phyloP scores from a whole-genome alignment of 106 monocot genomes.

The Dioscorea dumetorum region DNA sequence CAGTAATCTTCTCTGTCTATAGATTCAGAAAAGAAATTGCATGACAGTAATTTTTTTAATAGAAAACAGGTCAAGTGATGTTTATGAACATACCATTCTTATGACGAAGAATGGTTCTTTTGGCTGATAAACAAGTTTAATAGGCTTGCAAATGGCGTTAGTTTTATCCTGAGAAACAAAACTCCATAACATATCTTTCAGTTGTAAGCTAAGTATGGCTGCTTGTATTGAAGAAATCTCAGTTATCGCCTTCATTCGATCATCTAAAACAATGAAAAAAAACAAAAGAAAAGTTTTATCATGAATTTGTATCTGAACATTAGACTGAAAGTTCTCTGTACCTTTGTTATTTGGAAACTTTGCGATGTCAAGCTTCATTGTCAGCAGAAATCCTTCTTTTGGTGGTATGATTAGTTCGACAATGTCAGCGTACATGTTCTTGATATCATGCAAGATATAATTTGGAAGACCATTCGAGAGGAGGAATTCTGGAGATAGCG shows the following conservation, averaged over 20 bases:
- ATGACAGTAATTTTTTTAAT: not conserved
- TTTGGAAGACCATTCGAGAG: conserved; percentile 29
- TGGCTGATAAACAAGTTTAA: conserved; percentile 51
- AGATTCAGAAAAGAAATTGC: not conserved
- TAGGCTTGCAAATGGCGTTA: conserved; percentile 26
- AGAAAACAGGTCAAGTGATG: not conserved
- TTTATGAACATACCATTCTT: conserved; percentile 32
- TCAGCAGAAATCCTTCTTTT: conserved; percentile 55
- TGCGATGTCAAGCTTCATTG: conserved; percentile 46
- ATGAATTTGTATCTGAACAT: not conserved
- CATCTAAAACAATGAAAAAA: conserved; percentile 26
- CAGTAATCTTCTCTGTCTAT: conserved; percentile 48
- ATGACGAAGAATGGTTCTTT: conserved; percentile 61
- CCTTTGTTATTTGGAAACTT: conserved; percentile 45
- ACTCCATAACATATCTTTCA: conserved; percentile 54
- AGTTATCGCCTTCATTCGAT: conserved; percentile 34
- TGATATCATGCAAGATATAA: conserved; percentile 27
- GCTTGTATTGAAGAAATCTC: conserved; percentile 47
- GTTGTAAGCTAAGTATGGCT: conserved; percentile 42
- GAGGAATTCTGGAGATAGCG: conserved; percentile 22
- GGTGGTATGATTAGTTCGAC: conserved; percentile 54
- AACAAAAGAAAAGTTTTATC: not conserved
- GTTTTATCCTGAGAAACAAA: conserved; percentile 28
- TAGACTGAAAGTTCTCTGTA: conserved; percentile 1
- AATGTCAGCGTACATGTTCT: conserved; percentile 28